Percentiles rank a stretch among this genome's conserved stretches.
phyloP scores from a whole-genome alignment of 2,329 filamentous ascomycete genomes.

The Colletotrichum simmondsii region DNA sequence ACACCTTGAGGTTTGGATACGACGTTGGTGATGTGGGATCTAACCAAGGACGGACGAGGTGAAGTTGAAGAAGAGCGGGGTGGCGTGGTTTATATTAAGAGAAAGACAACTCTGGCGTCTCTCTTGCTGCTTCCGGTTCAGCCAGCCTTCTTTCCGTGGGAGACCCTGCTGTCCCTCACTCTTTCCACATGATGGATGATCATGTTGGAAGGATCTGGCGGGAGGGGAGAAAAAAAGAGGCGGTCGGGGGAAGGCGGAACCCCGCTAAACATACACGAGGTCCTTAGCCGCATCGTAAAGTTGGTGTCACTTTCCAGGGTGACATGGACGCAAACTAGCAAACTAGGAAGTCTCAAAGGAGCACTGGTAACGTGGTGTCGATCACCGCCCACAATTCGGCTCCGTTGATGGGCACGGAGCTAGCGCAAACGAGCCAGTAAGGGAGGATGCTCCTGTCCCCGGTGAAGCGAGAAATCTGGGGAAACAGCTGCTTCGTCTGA shows the following conservation, averaged over 20 bases:
- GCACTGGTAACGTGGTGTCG: not conserved
- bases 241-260: constrained; percentile 10
- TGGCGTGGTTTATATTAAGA: not conserved
- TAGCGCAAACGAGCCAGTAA: constrained; percentile 9
- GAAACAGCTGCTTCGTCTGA: constrained; percentile 18
- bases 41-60: not conserved
- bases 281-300: not conserved
- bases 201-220: not conserved
- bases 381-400: constrained; percentile 16
- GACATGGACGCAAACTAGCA: constrained; percentile 1
- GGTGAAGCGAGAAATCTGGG: constrained; percentile 15
- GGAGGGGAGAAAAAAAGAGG: not conserved
- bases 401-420: constrained; percentile 3
- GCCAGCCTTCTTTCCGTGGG: not conserved
- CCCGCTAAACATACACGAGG: constrained; percentile 15
- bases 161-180: not conserved
- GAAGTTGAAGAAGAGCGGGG: not conserved
- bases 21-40: not conserved
- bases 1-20: not conserved
- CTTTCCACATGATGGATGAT: not conserved
- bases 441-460: not conserved
- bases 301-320: not conserved
- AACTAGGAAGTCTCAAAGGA: not conserved
- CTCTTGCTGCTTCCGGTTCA: not conserved
- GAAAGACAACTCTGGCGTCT: not conserved